Evolutionary conservation across 306 rosid genomes (phyloP).

Genomic region (Vicia villosa): DNA sequence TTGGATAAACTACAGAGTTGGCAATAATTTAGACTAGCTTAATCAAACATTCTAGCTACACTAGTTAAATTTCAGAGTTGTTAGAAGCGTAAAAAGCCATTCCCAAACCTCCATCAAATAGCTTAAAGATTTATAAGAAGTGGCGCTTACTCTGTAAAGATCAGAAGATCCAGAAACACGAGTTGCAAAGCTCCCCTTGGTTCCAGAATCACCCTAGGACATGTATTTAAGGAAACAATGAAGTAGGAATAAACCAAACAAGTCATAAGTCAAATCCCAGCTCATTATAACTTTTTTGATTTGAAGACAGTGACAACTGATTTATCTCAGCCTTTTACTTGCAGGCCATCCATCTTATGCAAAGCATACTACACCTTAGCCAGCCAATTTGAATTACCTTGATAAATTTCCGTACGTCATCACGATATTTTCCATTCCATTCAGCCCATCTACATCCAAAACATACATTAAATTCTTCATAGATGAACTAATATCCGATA

Average conservation of each 20-base stretch:
- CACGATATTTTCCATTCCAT: slow-evolving; percentile 97
- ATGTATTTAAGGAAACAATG: slow-evolving; percentile 32
- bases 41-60: slow-evolving; percentile 17
- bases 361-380: slow-evolving; percentile 21
- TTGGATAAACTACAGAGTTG: background rate
- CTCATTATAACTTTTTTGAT: no score
- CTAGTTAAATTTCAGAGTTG: slow-evolving; percentile 12
- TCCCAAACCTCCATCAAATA: slow-evolving; percentile 14
- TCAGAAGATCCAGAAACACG: slow-evolving; percentile 96
- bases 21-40: slow-evolving; percentile 16
- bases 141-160: slow-evolving; percentile 73
- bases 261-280: slow-evolving; percentile 24
- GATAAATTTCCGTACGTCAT: slow-evolving; percentile 82
- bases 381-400: slow-evolving; percentile 58
- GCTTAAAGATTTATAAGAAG: slow-evolving; percentile 11
- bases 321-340: slow-evolving; percentile 7
- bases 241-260: slow-evolving; percentile 30
- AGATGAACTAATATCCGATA: slow-evolving; percentile 12
- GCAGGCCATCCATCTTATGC: slow-evolving; percentile 17
- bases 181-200: slow-evolving; percentile 93
- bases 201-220: slow-evolving; percentile 73
- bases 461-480: slow-evolving; percentile 22
- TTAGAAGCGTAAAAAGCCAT: slow-evolving; percentile 3
- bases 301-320: no score
- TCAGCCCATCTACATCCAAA: slow-evolving; percentile 88